These are phyloP conservation scores for Pestalotiopsis sp. DNA, from an alignment of 2,329 filamentous ascomycete species.

Conservation along the genomic window DNA sequence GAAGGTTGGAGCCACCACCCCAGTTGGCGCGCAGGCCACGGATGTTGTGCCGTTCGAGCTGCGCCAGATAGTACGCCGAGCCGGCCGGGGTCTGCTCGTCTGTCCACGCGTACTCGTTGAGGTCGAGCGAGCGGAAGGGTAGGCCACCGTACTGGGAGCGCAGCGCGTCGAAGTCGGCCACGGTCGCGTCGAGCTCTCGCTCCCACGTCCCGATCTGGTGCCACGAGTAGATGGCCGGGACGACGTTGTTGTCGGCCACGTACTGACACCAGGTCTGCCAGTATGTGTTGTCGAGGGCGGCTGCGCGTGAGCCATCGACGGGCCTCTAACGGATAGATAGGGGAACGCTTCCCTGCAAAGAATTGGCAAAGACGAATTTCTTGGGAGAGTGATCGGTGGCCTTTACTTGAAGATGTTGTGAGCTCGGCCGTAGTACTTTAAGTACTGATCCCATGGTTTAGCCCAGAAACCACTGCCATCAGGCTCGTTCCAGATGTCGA, in stretches of 20 bases:
- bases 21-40: slow-evolving; percentile 46
- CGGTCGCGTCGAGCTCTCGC: neutral
- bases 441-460: neutral
- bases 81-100: slow-evolving; percentile 40
- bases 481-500: neutral
- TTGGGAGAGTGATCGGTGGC: neutral
- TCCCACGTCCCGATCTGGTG: neutral
- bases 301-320: neutral
- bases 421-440: neutral
- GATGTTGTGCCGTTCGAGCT: slow-evolving; percentile 44
- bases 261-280: neutral
- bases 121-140: slow-evolving; percentile 37
- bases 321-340: neutral
- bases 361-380: neutral
- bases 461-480: neutral
- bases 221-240: neutral
- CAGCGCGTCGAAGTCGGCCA: neutral
- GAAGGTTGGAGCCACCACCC: slow-evolving; percentile 38
- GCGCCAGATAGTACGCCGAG: slow-evolving; percentile 45
- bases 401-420: neutral
- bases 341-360: neutral
- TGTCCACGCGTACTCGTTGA: slow-evolving; percentile 48
- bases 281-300: neutral
- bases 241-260: neutral
- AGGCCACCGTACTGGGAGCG: slow-evolving; percentile 19